Conservation (phyloP, 805 yeast species). For the Metschnikowia drakensbergensis region DNA sequence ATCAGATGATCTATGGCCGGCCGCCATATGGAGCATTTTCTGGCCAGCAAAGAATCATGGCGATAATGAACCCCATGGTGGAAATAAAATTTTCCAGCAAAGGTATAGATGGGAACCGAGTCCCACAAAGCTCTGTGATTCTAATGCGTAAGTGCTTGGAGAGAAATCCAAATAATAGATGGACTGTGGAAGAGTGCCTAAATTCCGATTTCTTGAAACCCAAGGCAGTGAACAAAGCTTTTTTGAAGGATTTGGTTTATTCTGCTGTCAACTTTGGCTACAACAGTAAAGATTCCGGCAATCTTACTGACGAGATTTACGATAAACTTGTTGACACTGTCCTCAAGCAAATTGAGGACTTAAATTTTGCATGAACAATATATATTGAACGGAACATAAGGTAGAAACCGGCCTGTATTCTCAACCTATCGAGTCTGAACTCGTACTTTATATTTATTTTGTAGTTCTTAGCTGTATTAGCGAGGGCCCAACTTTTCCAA, state of each 20-base stretch:
- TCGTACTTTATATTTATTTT: background rate
- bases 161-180: slow-evolving; percentile 65
- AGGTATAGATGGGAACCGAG: slow-evolving; percentile 58
- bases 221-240: slow-evolving; percentile 60
- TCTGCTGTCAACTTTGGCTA: slow-evolving; percentile 75
- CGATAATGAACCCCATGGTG: slow-evolving; percentile 82
- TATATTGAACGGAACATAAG: background rate
- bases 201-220: slow-evolving; percentile 69
- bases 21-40: slow-evolving; percentile 84
- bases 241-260: slow-evolving; percentile 66
- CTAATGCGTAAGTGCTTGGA: slow-evolving; percentile 67
- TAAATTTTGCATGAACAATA: slow-evolving; percentile 27
- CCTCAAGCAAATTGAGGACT: slow-evolving; percentile 47
- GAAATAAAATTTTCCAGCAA: slow-evolving; percentile 61
- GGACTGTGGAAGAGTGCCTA: slow-evolving; percentile 60
- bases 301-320: slow-evolving; percentile 35
- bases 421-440: background rate
- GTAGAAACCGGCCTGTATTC: background rate
- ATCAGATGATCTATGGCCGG: slow-evolving; percentile 90
- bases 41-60: slow-evolving; percentile 73
- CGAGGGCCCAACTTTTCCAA: slow-evolving; percentile 91
- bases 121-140: slow-evolving; percentile 66
- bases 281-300: slow-evolving; percentile 35
- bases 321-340: slow-evolving; percentile 48
- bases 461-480: slow-evolving; percentile 26